These are phyloP conservation scores for Kodamaea fukazawae DNA, from an alignment of 805 yeast genomes.

Conservation along the genomic window DNA sequence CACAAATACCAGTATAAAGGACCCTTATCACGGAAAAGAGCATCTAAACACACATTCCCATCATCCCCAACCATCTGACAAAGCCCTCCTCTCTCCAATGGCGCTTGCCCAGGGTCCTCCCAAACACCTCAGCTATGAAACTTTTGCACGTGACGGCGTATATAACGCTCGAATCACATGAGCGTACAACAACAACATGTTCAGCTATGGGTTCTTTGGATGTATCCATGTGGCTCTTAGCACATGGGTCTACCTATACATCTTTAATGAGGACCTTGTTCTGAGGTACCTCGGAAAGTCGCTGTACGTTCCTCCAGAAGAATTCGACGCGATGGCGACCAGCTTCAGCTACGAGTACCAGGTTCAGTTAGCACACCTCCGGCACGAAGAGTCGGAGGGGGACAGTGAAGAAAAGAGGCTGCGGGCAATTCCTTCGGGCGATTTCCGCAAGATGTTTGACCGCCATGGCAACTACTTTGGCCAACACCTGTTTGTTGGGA, in stretches of 20 bases:
- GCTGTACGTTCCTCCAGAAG: slow-evolving; percentile 15
- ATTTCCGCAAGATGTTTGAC: slow-evolving; percentile 6
- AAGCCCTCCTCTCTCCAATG: too few relatives aligned
- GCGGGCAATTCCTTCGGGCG: not conserved
- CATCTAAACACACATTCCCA: too few relatives aligned
- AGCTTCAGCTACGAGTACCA: slow-evolving; percentile 7
- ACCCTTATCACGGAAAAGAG: too few relatives aligned
- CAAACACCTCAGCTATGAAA: not conserved
- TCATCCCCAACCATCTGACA: too few relatives aligned
- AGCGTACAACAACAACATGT: not conserved
- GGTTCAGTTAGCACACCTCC: slow-evolving; percentile 2
- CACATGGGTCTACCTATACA: slow-evolving; percentile 20
- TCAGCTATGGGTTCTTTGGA: slow-evolving; percentile 1
- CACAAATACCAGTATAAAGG: too few relatives aligned
- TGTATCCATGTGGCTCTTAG: slow-evolving; percentile 5
- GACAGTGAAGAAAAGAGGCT: not conserved
- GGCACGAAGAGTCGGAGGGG: not conserved
- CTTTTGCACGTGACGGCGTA: slow-evolving; percentile 1
- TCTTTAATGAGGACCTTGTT: slow-evolving; percentile 25
- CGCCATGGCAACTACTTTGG: slow-evolving; percentile 2
- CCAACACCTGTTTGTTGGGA: slow-evolving; percentile 16
- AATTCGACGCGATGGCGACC: slow-evolving; percentile 22
- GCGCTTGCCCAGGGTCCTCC: too few relatives aligned
- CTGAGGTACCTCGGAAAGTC: slow-evolving; percentile 21
- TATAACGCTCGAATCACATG: not conserved